These are phyloP conservation scores for Cordyceps javanica DNA, from an alignment of 2,329 filamentous ascomycete species.

Conservation along the genomic window DNA sequence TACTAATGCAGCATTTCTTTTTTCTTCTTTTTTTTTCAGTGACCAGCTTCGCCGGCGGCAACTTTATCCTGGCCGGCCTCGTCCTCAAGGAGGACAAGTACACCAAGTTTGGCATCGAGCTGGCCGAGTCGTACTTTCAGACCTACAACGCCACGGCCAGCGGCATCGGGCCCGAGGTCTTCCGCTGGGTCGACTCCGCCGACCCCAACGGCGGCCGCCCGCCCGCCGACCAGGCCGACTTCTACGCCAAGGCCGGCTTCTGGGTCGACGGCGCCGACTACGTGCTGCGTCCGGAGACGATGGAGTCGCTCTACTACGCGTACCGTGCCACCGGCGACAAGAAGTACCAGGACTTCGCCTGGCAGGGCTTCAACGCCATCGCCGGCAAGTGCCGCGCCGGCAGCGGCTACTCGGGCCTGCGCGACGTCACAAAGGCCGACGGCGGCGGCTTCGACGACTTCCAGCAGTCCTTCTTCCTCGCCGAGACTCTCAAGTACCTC, in stretches of 20 bases:
- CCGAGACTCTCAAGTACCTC: slow-evolving; percentile 79
- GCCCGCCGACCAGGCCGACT: slow-evolving; percentile 55
- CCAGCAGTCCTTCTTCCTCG: slow-evolving; percentile 85
- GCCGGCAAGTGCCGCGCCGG: slow-evolving; percentile 55
- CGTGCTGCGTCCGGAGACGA: slow-evolving; percentile 69
- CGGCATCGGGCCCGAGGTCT: slow-evolving; percentile 70
- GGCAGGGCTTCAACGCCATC: slow-evolving; percentile 68
- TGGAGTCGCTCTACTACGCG: slow-evolving; percentile 83
- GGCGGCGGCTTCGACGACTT: slow-evolving; percentile 61
- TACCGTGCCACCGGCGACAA: slow-evolving; percentile 70
- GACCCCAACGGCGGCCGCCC: slow-evolving; percentile 55
- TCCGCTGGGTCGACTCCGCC: slow-evolving; percentile 51
- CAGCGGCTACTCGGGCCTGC: slow-evolving; percentile 61
- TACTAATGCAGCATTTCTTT: slow-evolving; percentile 45
- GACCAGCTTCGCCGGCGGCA: slow-evolving; percentile 79
- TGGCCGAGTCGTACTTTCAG: slow-evolving; percentile 66
- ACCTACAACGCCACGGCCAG: slow-evolving; percentile 66
- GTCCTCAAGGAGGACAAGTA: slow-evolving; percentile 61
- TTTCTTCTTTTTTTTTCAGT: no score
- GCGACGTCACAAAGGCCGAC: slow-evolving; percentile 55
- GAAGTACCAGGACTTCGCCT: slow-evolving; percentile 79
- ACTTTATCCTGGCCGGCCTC: slow-evolving; percentile 75
- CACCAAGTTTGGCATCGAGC: slow-evolving; percentile 64
- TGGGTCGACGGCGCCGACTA: slow-evolving; percentile 60
- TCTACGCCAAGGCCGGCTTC: slow-evolving; percentile 65